Evolutionary conservation across 305 asterid genomes (phyloP).

Genomic region (Fraxinus paxiana): DNA sequence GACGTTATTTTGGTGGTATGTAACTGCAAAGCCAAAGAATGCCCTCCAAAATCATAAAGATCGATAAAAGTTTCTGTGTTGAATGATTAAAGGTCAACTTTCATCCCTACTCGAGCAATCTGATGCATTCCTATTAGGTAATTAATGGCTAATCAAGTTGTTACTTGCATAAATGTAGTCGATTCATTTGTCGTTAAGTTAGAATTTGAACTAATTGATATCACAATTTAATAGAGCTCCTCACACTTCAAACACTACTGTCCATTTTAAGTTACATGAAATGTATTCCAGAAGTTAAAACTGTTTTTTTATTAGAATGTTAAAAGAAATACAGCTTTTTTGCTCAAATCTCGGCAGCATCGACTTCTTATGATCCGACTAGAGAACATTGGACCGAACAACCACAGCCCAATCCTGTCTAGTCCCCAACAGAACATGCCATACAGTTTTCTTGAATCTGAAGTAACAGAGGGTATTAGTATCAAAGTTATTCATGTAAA

Average conservation of each 20-base stretch:
- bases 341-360: neutral
- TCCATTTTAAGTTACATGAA: neutral
- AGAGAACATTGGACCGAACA: neutral
- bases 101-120: neutral
- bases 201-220: neutral
- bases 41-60: neutral
- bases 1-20: conserved; percentile 26
- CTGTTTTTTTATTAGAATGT: neutral
- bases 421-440: neutral
- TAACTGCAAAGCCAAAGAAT: conserved; percentile 17
- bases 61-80: neutral
- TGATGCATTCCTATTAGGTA: neutral
- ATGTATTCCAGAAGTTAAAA: neutral
- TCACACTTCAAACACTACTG: neutral
- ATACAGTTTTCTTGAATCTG: neutral
- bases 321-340: neutral
- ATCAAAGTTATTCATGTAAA: neutral
- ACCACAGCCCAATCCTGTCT: neutral
- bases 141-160: neutral
- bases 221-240: neutral
- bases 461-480: neutral
- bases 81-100: neutral
- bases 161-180: neutral
- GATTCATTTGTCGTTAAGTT: neutral
- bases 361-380: neutral